Evolutionary conservation across 1,139 yeast genomes (phyloP).

Genomic region (Taphrina flavorubra): DNA sequence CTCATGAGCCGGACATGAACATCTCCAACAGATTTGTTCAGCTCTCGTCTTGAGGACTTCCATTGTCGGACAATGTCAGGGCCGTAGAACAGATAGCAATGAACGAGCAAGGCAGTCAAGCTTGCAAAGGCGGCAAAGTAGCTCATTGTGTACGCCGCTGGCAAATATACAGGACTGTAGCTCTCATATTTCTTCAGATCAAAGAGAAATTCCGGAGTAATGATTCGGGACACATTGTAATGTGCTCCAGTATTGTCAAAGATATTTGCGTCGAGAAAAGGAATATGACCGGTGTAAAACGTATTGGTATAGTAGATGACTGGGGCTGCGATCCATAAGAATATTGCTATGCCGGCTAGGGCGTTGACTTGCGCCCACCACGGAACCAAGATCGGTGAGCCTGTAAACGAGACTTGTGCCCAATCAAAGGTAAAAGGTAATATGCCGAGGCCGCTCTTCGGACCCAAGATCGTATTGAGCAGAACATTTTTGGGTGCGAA

Average conservation of each 20-base stretch:
- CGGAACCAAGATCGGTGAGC: constrained; percentile 66
- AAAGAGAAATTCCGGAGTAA: constrained; percentile 59
- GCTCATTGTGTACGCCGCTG: constrained; percentile 66
- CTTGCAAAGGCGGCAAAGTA: constrained; percentile 69
- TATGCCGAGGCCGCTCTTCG: constrained; percentile 67
- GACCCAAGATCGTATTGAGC: constrained; percentile 68
- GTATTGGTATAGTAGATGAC: constrained; percentile 59
- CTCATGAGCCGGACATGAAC: constrained; percentile 69
- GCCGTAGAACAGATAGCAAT: constrained; percentile 64
- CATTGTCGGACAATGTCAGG: constrained; percentile 58
- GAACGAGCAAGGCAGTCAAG: constrained; percentile 61
- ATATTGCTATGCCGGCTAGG: constrained; percentile 54
- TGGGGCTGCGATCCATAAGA: constrained; percentile 53
- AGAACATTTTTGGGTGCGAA: constrained; percentile 63
- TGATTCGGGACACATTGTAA: constrained; percentile 58
- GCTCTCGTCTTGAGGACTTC: constrained; percentile 27
- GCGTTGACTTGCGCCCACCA: constrained; percentile 63
- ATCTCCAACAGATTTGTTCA: constrained; percentile 55
- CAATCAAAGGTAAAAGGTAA: constrained; percentile 67
- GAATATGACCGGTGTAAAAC: constrained; percentile 55
- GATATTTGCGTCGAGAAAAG: constrained; percentile 52
- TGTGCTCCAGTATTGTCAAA: constrained; percentile 57
- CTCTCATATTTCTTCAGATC: constrained; percentile 58
- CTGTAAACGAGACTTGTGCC: constrained; percentile 65
- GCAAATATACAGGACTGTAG: constrained; percentile 67